Evolutionary conservation across 352 stramenopile genomes (phyloP).

Genomic region (Globisporangium alternatum): DNA sequence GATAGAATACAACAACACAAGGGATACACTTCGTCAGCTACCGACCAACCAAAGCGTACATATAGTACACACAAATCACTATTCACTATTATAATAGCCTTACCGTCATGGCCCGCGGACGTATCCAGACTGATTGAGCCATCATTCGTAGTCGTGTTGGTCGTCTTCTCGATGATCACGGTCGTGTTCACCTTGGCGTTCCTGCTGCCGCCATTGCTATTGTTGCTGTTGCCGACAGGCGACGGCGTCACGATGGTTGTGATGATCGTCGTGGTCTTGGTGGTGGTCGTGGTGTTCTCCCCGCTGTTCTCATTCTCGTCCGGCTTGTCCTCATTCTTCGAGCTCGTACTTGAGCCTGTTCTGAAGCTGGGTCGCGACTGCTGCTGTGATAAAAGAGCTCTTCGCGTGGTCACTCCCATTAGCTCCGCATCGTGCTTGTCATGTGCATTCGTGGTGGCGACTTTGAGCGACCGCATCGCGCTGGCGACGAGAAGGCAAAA

Average conservation of each 20-base stretch:
- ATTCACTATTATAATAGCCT: not conserved
- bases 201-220: not conserved
- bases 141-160: not conserved
- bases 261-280: conserved; percentile 1
- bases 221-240: not conserved
- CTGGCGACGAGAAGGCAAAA: not conserved
- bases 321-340: not conserved
- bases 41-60: too few species aligned
- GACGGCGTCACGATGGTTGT: not conserved
- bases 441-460: not conserved
- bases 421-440: not conserved
- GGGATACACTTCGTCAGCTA: not conserved
- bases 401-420: not conserved
- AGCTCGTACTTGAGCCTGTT: not conserved
- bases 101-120: not conserved
- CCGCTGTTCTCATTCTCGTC: not conserved
- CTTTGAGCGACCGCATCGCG: not conserved
- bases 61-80: not conserved
- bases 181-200: conserved; percentile 1
- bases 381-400: not conserved
- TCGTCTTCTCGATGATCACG: not conserved
- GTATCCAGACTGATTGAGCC: not conserved
- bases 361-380: not conserved
- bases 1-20: not conserved
- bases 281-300: not conserved